Percentiles rank a stretch among this genome's conserved stretches.
Conservation (phyloP, 163 green algal species). For the Chlamydomonas reinhardtii region DNA sequence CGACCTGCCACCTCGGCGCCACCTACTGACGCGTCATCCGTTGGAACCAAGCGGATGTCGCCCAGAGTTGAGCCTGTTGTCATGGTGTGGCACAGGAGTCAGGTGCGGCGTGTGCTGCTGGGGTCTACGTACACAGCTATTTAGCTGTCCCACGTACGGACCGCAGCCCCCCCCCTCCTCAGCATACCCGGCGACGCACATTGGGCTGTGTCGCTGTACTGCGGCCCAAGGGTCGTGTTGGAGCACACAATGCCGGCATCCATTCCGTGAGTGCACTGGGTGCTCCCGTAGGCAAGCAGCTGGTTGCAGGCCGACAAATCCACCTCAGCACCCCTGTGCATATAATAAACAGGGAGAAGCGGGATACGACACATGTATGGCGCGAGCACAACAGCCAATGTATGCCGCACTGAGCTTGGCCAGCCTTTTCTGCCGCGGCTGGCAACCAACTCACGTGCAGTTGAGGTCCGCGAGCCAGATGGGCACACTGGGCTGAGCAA, state of each 20-base stretch:
- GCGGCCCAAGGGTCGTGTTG: neutral
- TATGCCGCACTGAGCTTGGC: too few relatives aligned
- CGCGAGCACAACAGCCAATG: too few relatives aligned
- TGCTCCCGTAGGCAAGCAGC: neutral
- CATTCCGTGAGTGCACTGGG: constrained; percentile 14
- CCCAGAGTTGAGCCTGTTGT: neutral
- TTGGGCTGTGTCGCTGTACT: neutral
- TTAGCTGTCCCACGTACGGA: too few relatives aligned
- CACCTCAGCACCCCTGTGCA: constrained; percentile 1
- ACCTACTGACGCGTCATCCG: neutral
- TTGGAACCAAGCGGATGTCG: neutral
- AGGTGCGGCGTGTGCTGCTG: too few relatives aligned
- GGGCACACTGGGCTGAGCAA: neutral
- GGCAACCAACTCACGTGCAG: neutral
- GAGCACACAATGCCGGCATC: constrained; percentile 6
- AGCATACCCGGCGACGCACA: too few relatives aligned
- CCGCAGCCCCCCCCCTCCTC: too few relatives aligned
- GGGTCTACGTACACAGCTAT: too few relatives aligned
- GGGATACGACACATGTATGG: too few relatives aligned
- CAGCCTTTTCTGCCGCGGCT: too few relatives aligned
- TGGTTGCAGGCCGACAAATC: neutral
- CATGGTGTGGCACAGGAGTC: too few relatives aligned
- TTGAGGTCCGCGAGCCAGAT: neutral
- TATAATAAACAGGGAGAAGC: too few relatives aligned
- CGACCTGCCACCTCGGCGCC: neutral